Evolutionary conservation across 352 stramenopile genomes (phyloP), one percentile per base, ranked within the genome.

Genomic region (Phytophthora kernoviae): DNA sequence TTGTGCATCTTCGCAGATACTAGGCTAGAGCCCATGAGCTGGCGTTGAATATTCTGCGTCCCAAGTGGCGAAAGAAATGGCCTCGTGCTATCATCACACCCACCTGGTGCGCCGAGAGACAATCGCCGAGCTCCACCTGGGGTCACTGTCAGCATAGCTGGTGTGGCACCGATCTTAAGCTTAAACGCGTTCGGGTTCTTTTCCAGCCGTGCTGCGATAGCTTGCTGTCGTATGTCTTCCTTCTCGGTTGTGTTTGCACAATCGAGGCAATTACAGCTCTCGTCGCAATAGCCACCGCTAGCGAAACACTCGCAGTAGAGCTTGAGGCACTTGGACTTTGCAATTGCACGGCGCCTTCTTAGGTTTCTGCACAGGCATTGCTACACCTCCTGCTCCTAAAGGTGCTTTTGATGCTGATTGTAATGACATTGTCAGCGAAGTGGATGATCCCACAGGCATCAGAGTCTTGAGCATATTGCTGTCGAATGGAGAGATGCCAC

Each of bases 261-360:
- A 33, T 73, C 77, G 11, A 93, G 60, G 62, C 96, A 99, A 53
- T 97, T 96, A 78, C 96, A 99, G 37, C 80, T 92, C 34, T 87
- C 65, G 54, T 96, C 90, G 52, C 96, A 99, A 50, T 98, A 94
- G 17, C 87, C 78, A 11, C 93, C 88, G 24, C 84, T 90, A 0
- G 91, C 90, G 66, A 99, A 99, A 63, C 96, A 99, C 62, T 98
- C 93, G 62, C 96, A 99, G 65, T 79, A 96, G 22, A 99, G 62
- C 73, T 99, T 99, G 14, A 99, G 81, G 52, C 96, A 99, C 70
- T 98, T 97, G 30, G 95, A 98, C 70, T 98, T 98, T 98, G 79
- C 96, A 99, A 46, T 98, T 98, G 79, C 96, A 99, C 5, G 84
- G 83, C 0, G 84, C 80, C 40, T 89, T 91, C 46, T 87, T 93